These are phyloP conservation scores for Tricholoma bakamatsutake DNA, from an alignment of 768 basidiomycete genomes.

Conservation along the genomic window DNA sequence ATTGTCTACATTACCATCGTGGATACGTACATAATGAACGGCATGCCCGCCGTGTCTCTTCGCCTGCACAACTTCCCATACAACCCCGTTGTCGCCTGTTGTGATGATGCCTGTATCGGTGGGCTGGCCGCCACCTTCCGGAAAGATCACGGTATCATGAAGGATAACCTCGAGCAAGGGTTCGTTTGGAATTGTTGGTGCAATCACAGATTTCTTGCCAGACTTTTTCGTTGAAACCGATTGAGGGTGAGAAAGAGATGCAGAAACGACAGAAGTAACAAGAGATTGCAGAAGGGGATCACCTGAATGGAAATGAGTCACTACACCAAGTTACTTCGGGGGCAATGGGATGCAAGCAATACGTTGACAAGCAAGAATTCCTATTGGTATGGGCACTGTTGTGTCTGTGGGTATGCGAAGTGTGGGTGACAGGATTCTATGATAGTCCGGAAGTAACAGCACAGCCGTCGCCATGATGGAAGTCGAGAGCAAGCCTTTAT, in stretches of 20 bases:
- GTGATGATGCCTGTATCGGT: conserved; percentile 62
- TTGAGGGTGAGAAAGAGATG: conserved; percentile 40
- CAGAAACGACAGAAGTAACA: conserved; percentile 49
- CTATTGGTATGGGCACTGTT: conserved; percentile 56
- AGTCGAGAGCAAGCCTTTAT: background rate
- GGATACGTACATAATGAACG: conserved; percentile 61
- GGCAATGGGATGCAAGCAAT: conserved; percentile 11
- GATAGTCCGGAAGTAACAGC: conserved; percentile 49
- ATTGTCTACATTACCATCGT: conserved; percentile 30
- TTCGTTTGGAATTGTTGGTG: conserved; percentile 35
- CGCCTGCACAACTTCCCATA: conserved; percentile 59
- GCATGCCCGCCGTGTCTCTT: conserved; percentile 69
- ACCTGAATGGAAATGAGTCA: conserved; percentile 32
- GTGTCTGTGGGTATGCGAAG: conserved; percentile 49
- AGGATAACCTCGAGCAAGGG: conserved; percentile 61
- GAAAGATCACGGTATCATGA: conserved; percentile 76
- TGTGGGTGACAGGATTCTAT: conserved; percentile 56
- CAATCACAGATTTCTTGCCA: conserved; percentile 47
- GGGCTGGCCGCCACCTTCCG: conserved; percentile 79
- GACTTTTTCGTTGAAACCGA: conserved; percentile 39
- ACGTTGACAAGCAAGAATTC: conserved; percentile 79
- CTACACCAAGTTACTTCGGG: background rate
- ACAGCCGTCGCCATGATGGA: conserved; percentile 31
- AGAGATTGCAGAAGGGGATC: conserved; percentile 64
- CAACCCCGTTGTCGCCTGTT: conserved; percentile 35